phyloP scores from a whole-genome alignment of 148 eudicot genomes.

The Rhododendron mucronatum region DNA sequence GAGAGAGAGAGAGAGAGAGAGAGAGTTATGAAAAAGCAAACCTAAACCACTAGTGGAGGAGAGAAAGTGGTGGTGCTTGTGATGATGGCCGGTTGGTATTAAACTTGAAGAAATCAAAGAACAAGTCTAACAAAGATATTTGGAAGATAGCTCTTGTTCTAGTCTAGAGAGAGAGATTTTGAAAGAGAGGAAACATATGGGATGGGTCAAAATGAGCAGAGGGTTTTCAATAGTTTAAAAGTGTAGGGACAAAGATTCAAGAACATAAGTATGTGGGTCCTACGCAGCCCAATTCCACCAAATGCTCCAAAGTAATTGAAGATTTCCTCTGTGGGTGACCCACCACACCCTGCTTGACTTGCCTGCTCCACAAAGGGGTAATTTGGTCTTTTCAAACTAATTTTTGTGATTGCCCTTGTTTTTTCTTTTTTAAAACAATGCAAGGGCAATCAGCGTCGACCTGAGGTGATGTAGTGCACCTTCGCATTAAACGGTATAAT shows the following conservation, averaged over 20 bases:
- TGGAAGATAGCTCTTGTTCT: conserved; percentile 11
- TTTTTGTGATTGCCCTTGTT: too few species aligned
- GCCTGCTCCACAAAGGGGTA: conserved; percentile 12
- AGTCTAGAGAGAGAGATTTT: conserved; percentile 5
- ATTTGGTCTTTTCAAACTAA: too few species aligned
- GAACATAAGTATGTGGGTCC: conserved; percentile 19
- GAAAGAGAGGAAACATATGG: background rate
- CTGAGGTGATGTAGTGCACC: too few species aligned
- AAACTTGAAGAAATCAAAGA: conserved; percentile 2
- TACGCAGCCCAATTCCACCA: conserved; percentile 38
- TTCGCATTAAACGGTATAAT: too few species aligned
- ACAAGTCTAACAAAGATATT: conserved; percentile 6
- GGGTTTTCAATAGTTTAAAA: background rate
- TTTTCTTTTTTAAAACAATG: too few species aligned
- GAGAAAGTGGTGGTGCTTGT: conserved; percentile 9
- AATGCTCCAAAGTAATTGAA: conserved; percentile 12
- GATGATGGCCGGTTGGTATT: conserved; percentile 13
- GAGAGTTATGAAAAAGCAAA: conserved; percentile 20
- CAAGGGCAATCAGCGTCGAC: too few species aligned
- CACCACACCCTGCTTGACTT: conserved; percentile 17
- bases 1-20: conserved; percentile 1
- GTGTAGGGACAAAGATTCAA: background rate
- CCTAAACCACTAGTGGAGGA: conserved; percentile 55
- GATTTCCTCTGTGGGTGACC: conserved; percentile 15
- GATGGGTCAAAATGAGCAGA: background rate